Conservation (phyloP, 495 filamentous ascomycete genomes). For the Tuber borchii region DNA sequence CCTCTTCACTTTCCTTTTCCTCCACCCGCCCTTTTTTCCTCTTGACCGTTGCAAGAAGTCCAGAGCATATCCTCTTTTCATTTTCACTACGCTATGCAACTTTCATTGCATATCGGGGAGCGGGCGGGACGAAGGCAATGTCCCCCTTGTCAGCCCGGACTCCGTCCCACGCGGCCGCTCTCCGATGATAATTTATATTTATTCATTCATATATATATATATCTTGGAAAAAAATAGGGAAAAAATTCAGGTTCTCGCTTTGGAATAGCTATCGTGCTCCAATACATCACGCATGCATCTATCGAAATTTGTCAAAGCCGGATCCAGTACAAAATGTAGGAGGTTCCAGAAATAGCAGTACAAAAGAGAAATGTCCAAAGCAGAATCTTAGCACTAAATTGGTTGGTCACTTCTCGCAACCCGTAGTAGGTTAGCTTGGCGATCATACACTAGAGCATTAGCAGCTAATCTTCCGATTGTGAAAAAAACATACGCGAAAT, state of each 20-base stretch:
- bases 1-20: not conserved
- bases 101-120: conserved; percentile 4
- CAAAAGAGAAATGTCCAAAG: not conserved
- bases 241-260: not conserved
- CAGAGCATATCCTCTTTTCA: not conserved
- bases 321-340: not conserved
- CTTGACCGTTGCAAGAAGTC: not conserved
- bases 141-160: not conserved
- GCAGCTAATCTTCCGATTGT: not conserved
- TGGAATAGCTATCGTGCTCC: not conserved
- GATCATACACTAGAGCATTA: not conserved
- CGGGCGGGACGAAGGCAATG: not conserved
- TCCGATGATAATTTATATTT: not conserved
- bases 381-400: not conserved
- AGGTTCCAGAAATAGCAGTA: not conserved
- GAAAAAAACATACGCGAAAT: not conserved
- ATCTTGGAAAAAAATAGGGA: not conserved
- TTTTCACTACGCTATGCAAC: not conserved
- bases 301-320: not conserved
- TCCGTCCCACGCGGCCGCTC: conserved; percentile 1
- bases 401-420: not conserved
- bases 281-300: not conserved
- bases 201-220: not conserved
- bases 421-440: not conserved
- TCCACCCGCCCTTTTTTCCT: not conserved